A percentile compares a stretch with the other conserved stretches of the same genome.
Conservation (phyloP, 192 early-diverging fungal species). For the Linnemannia hyalina region DNA sequence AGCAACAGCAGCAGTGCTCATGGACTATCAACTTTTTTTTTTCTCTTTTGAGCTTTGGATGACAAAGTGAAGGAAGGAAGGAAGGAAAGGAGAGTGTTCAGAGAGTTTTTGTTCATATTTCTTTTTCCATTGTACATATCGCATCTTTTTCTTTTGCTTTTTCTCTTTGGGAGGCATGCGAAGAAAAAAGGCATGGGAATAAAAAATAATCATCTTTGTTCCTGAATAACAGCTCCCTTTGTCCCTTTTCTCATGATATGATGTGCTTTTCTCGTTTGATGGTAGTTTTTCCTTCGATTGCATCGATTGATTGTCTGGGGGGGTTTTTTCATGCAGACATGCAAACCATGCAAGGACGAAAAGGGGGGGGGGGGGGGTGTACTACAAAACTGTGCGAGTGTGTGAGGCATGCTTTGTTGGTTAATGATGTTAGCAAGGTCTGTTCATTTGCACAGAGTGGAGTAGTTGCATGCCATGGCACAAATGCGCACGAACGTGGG, state of each 20-base stretch:
- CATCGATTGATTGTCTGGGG: background rate
- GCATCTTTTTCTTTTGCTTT: background rate
- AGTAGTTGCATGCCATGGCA: background rate
- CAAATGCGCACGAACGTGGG: background rate
- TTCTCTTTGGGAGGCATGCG: background rate
- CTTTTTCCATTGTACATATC: background rate
- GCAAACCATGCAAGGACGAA: background rate
- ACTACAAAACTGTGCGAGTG: no score
- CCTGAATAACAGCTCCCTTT: background rate
- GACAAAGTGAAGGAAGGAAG: no score
- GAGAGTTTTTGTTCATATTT: background rate
- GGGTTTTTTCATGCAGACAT: background rate
- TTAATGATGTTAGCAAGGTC: background rate
- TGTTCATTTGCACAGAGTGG: background rate
- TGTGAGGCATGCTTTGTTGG: background rate
- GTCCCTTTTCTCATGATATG: background rate
- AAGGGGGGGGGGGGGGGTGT: background rate
- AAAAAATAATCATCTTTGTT: background rate
- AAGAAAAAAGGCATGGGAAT: background rate
- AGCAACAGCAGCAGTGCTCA: background rate
- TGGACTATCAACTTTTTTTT: background rate
- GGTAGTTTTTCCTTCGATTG: no score
- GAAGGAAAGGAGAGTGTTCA: no score
- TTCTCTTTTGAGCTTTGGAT: no score
- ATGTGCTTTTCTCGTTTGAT: background rate